Base-by-base conservation (phyloP, 2,329 filamentous ascomycete genomes). In the Fusarium sp. region DNA sequence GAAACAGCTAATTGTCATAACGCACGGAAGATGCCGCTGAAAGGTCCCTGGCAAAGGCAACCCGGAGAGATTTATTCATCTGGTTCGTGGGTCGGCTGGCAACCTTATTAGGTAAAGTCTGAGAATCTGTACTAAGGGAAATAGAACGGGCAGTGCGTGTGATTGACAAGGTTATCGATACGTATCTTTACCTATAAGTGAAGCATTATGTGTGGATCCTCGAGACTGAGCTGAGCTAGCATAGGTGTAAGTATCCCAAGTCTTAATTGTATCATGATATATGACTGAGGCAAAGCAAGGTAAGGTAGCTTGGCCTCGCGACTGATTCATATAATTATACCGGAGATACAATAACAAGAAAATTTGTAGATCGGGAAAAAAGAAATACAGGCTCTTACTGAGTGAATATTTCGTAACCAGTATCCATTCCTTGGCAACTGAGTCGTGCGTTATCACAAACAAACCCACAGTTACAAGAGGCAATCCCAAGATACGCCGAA, bases 81-180 rank as follows among this genome's bases (percentile, higher is more conserved):
- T 27, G 40, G 64, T 52, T 63, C 49, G 61, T 70, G 67, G 61
- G 67, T 35, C 46, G 54, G 49, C 49, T 45, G 42, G 33, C 7
- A 44, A 41, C 64, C 65, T n/a, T 54, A n/a, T 56, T 45, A 45
- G 38, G 45, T 15, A 55, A 50, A 30, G 32, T 7, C 38, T n/a
- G 45, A 49, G 27, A 35, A 26, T 49, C n/a, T 30, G 26, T 49
- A 18, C 35, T 60, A 37, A 26, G 45, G 57, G 58, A 37, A 46
- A 65, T 64, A 50, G 15, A 49, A 52, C 44, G 59, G 40, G 18
- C 20, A 23, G 12, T 32, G 33, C 15, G 15, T 46, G 18, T 15
- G 27, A 60, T 20, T 41, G 33, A 44, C 33, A 59, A 30, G 27
- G 45, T 30, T 26, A n/a, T 41, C 53, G n/a, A n/a, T n/a, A n/a